phyloP scores from a whole-genome alignment of 1,139 yeast species.

The Nakaseomyces nivariensis region DNA sequence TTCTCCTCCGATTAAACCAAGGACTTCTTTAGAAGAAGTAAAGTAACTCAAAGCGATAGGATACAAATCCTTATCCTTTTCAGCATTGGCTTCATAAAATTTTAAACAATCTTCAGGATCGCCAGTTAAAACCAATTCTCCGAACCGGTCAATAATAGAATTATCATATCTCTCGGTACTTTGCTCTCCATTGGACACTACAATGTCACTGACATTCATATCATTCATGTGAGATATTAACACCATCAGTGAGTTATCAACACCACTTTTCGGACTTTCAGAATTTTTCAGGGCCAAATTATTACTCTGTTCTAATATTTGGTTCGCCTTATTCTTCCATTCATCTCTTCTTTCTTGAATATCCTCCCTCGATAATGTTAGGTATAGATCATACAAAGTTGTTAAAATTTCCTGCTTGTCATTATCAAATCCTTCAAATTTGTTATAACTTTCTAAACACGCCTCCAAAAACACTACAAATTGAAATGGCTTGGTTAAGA shows the following conservation, averaged over 20 bases:
- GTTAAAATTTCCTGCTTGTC: constrained; percentile 66
- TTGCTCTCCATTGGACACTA: constrained; percentile 34
- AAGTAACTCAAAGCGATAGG: constrained; percentile 56
- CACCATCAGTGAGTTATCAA: constrained; percentile 54
- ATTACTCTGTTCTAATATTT: constrained; percentile 38
- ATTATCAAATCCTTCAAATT: constrained; percentile 56
- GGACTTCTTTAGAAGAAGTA: constrained; percentile 46
- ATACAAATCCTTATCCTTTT: constrained; percentile 53
- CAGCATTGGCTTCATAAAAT: constrained; percentile 51
- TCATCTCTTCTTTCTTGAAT: constrained; percentile 29
- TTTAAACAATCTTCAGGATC: constrained; percentile 50
- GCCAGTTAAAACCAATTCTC: constrained; percentile 49
- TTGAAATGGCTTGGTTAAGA: constrained; percentile 73
- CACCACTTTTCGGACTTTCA: constrained; percentile 9
- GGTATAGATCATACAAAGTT: constrained; percentile 74
- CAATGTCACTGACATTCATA: constrained; percentile 27
- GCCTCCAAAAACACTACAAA: constrained; percentile 94
- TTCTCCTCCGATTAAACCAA: constrained; percentile 44
- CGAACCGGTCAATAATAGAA: constrained; percentile 41
- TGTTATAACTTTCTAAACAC: constrained; percentile 69
- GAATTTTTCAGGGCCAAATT: constrained; percentile 12
- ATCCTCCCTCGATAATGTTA: constrained; percentile 45
- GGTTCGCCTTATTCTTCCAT: constrained; percentile 62
- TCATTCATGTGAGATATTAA: constrained; percentile 58
- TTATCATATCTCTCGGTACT: constrained; percentile 25